These are phyloP conservation scores for Pseudogymnoascus verrucosus DNA, from an alignment of 2,329 filamentous ascomycete species.

Conservation along the genomic window DNA sequence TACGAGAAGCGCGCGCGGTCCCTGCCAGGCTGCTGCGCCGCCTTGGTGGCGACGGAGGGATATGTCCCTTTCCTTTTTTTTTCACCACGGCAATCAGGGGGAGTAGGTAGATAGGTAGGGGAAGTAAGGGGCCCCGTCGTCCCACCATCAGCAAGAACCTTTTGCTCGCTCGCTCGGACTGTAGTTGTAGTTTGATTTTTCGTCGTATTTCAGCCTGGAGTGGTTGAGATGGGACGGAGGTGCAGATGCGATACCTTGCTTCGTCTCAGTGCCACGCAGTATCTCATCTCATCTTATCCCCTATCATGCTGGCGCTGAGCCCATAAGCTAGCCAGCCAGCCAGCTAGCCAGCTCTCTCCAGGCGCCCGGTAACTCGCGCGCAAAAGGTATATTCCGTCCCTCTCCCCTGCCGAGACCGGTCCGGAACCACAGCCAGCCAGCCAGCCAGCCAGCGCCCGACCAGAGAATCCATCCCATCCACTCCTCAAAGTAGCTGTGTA, in stretches of 20 bases:
- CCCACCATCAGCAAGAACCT: not conserved
- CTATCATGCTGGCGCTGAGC: not conserved
- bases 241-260: not conserved
- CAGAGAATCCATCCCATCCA: not conserved
- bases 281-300: not conserved
- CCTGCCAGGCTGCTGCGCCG: not conserved
- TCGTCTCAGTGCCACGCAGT: not conserved
- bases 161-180: not conserved
- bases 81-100: not conserved
- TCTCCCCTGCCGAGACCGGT: not conserved
- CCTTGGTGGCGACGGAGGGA: not conserved
- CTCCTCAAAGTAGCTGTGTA: too few relatives aligned
- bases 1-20: not conserved
- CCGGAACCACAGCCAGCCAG: too few relatives aligned
- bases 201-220: not conserved
- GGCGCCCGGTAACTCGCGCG: not conserved
- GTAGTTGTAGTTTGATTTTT: not conserved
- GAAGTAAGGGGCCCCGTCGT: not conserved
- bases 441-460: too few relatives aligned
- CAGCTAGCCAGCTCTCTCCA: not conserved
- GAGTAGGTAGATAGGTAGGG: not conserved
- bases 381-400: not conserved
- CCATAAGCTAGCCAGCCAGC: not conserved
- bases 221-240: too few relatives aligned
- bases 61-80: not conserved